phyloP scores from a whole-genome alignment of 2,329 filamentous ascomycete species.

The Apiospora kogelbergensis region DNA sequence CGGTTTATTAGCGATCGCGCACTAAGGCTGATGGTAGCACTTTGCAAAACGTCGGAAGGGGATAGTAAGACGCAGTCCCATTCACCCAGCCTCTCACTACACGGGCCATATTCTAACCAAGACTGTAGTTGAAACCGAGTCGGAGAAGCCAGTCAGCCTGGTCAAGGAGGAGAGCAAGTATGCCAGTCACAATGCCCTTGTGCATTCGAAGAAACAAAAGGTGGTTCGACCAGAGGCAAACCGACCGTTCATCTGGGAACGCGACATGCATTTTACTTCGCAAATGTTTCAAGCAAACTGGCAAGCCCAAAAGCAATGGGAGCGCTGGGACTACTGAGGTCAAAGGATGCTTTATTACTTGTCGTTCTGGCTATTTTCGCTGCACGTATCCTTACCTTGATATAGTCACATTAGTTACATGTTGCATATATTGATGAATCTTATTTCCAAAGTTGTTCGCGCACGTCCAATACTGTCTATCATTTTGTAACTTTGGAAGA shows the following conservation, averaged over 20 bases:
- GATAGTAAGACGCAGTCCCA: background rate
- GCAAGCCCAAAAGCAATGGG: slow-evolving; percentile 27
- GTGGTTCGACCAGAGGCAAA: background rate
- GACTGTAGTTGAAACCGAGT: background rate
- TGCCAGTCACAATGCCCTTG: too few relatives aligned
- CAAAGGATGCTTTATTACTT: background rate
- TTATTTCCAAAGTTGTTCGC: background rate
- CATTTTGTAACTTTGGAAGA: too few relatives aligned
- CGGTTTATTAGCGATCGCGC: background rate
- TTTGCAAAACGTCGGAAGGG: background rate
- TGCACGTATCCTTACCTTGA: background rate
- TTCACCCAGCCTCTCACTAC: too few relatives aligned
- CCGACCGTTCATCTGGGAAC: slow-evolving; percentile 33
- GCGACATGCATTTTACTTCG: slow-evolving; percentile 44
- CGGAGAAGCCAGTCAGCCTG: background rate
- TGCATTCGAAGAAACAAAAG: background rate
- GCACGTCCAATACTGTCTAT: too few relatives aligned
- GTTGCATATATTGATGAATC: background rate
- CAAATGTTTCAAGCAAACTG: slow-evolving; percentile 46
- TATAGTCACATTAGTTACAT: background rate
- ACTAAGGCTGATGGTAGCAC: background rate
- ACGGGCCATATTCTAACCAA: background rate
- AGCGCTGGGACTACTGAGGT: background rate
- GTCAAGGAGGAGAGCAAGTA: too few relatives aligned
- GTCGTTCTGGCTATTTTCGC: background rate